Conservation (phyloP, 2,329 filamentous ascomycete species). For the Neofusicoccum sp. region DNA sequence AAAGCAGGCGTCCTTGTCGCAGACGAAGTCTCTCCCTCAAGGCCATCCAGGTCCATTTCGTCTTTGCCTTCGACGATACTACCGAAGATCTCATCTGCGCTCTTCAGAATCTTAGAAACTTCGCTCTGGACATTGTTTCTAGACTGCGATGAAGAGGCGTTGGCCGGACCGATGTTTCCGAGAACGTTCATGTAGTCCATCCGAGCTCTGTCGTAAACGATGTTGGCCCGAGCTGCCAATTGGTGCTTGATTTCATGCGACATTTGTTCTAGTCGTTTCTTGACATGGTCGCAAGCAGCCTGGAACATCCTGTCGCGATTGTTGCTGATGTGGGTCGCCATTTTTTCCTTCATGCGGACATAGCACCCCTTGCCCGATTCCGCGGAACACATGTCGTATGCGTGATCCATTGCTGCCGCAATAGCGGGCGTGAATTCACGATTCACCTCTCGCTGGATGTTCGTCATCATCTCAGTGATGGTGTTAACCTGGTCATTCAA, state of each 20-base stretch:
- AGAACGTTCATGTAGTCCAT: constrained; percentile 43
- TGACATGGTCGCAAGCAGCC: constrained; percentile 47
- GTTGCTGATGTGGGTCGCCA: constrained; percentile 49
- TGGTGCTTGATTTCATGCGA: constrained; percentile 45
- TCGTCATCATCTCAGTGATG: constrained; percentile 44
- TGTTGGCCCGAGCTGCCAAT: constrained; percentile 50
- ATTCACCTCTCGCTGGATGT: constrained; percentile 55
- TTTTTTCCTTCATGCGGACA: constrained; percentile 55
- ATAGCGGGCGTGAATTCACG: constrained; percentile 58
- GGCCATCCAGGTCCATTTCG: neutral
- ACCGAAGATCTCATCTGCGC: constrained; percentile 1
- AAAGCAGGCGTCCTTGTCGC: neutral
- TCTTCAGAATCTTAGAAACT: neutral
- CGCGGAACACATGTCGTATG: constrained; percentile 49
- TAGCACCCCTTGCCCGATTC: constrained; percentile 54
- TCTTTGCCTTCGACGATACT: constrained; percentile 11
- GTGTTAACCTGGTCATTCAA: constrained; percentile 41
- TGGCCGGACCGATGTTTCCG: constrained; percentile 26
- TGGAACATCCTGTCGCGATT: constrained; percentile 54
- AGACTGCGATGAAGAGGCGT: neutral
- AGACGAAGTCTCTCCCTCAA: neutral
- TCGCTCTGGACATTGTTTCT: neutral
- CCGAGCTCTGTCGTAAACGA: constrained; percentile 43
- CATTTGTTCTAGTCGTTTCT: constrained; percentile 44
- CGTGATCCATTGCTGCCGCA: constrained; percentile 46